These are phyloP conservation scores for Solanum chaucha DNA, from an alignment of 257 asterid species.

Conservation along the genomic window DNA sequence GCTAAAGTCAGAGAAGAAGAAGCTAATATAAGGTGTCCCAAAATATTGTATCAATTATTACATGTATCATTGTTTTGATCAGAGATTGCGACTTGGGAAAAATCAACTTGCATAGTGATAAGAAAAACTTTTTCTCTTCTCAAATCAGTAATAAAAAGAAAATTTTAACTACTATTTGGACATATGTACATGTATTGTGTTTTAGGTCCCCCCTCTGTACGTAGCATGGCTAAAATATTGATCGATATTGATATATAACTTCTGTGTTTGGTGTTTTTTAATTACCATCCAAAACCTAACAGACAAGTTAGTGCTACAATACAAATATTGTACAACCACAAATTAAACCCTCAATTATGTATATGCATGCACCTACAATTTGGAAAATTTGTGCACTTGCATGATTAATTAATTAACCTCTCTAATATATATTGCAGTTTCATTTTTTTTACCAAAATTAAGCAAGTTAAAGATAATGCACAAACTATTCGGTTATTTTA, in stretches of 20 bases:
- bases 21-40: background rate
- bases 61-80: conserved; percentile 21
- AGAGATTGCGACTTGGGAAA: conserved; percentile 18
- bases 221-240: background rate
- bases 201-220: background rate
- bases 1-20: background rate
- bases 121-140: background rate
- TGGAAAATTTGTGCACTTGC: background rate
- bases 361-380: background rate
- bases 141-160: background rate
- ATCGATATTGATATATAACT: background rate
- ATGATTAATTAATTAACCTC: background rate
- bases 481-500: background rate
- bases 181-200: background rate
- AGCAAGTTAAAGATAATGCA: background rate
- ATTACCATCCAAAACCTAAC: background rate
- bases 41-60: conserved; percentile 20
- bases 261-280: background rate
- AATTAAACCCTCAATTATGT: background rate
- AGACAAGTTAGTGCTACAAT: background rate
- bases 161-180: background rate
- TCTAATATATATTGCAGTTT: background rate
- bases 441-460: background rate
- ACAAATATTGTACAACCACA: background rate
- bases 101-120: conserved; percentile 10